Percentiles rank a stretch among this genome's conserved stretches.
Evolutionary conservation across 139 green algal species (phyloP).

Genomic region (Chlamydomonas eustigma): DNA sequence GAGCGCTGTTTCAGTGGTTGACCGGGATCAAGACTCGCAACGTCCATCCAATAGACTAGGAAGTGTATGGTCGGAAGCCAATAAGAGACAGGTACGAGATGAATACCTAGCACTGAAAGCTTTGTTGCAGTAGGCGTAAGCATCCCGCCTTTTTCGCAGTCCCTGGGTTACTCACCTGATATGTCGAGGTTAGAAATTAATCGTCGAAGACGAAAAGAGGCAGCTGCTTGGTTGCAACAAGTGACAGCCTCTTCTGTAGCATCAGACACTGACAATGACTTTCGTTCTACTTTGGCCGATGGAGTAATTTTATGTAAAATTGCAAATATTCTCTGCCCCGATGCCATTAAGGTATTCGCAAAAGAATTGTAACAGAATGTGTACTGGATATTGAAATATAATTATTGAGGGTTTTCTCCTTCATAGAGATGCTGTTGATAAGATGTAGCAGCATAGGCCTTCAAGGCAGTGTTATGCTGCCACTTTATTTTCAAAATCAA

Average conservation of each 20-base stretch:
- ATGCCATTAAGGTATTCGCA: slow-evolving; percentile 2
- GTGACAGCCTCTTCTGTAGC: not conserved
- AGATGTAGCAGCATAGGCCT: too few relatives aligned
- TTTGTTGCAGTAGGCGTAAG: not conserved
- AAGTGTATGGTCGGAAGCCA: not conserved
- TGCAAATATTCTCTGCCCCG: not conserved
- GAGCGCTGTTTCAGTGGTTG: not conserved
- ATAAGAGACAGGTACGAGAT: not conserved
- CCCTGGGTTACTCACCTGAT: not conserved
- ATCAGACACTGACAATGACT: not conserved
- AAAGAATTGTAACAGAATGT: too few relatives aligned
- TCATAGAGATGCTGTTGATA: too few relatives aligned
- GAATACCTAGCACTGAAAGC: not conserved
- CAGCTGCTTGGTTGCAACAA: not conserved
- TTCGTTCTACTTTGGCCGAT: not conserved
- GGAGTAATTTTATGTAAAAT: not conserved
- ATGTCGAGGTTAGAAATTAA: not conserved
- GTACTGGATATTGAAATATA: too few relatives aligned
- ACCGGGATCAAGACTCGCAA: not conserved
- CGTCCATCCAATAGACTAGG: not conserved
- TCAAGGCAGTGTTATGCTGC: too few relatives aligned
- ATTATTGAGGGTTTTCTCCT: too few relatives aligned
- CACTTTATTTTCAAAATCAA: too few relatives aligned
- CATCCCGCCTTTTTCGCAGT: not conserved
- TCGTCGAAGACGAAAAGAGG: not conserved